Percentiles rank a stretch among this genome's conserved stretches.
phyloP scores from a whole-genome alignment of 768 basidiomycete genomes.

The Boletus subparvulus region DNA sequence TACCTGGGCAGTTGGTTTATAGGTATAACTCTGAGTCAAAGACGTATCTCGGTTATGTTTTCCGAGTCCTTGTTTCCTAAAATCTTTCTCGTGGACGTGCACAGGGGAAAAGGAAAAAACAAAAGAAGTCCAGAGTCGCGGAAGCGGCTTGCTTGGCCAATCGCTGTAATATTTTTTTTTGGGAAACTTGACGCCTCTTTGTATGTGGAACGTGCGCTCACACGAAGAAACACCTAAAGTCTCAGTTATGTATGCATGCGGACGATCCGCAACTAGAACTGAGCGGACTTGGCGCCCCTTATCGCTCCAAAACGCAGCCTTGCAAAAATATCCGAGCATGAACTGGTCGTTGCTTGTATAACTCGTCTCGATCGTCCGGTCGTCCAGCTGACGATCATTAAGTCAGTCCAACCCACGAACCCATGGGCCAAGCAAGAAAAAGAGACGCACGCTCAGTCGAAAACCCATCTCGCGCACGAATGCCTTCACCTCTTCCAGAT shows the following conservation, averaged over 20 bases:
- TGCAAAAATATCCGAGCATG: constrained; percentile 85
- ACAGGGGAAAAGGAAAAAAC: no score
- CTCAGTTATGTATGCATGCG: background rate
- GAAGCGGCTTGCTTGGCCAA: no score
- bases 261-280: background rate
- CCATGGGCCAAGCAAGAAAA: background rate
- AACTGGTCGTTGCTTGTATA: constrained; percentile 82
- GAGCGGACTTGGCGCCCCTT: constrained; percentile 27
- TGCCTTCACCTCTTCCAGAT: constrained; percentile 83
- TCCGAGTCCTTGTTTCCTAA: no score
- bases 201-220: no score
- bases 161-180: no score
- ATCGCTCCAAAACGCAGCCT: constrained; percentile 80
- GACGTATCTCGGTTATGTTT: no score
- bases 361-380: constrained; percentile 74
- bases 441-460: constrained; percentile 59
- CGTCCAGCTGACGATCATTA: constrained; percentile 65
- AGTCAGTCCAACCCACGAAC: background rate
- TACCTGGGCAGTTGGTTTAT: no score
- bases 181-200: no score
- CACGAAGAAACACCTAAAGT: no score
- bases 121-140: no score
- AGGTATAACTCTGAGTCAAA: no score
- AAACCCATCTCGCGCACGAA: constrained; percentile 78
- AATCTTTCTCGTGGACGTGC: no score